Percentiles rank a stretch among this genome's conserved stretches.
These are phyloP conservation scores for Tympanopsis confertula DNA, from an alignment of 2,329 filamentous ascomycete species.

Conservation along the genomic window DNA sequence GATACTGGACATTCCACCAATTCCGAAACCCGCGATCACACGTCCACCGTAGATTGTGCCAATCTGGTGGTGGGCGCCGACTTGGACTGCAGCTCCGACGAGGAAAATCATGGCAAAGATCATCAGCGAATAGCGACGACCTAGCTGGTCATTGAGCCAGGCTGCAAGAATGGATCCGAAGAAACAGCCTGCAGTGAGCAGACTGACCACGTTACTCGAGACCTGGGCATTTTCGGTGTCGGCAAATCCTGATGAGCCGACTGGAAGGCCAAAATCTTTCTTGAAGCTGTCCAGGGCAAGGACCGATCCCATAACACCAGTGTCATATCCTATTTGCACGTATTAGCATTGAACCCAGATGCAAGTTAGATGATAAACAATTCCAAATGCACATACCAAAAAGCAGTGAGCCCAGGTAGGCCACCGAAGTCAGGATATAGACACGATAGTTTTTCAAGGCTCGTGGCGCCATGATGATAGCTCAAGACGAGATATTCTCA, in stretches of 20 bases:
- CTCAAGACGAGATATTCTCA: background rate
- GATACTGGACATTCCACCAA: slow-evolving; percentile 23
- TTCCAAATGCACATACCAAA: slow-evolving; percentile 17
- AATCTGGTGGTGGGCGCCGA: slow-evolving; percentile 15
- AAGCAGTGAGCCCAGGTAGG: slow-evolving; percentile 28
- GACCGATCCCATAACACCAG: slow-evolving; percentile 26
- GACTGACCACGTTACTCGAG: slow-evolving; percentile 22
- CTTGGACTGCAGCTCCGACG: slow-evolving; percentile 19
- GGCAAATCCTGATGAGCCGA: slow-evolving; percentile 16
- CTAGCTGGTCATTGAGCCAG: slow-evolving; percentile 18
- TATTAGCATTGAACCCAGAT: slow-evolving; percentile 2
- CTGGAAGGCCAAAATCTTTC: slow-evolving; percentile 22
- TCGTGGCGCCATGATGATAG: background rate
- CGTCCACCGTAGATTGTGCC: slow-evolving; percentile 21
- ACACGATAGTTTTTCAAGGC: slow-evolving; percentile 28
- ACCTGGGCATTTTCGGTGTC: slow-evolving; percentile 18
- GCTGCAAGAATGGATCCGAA: slow-evolving; percentile 22
- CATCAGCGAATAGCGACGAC: slow-evolving; percentile 21
- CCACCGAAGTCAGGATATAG: slow-evolving; percentile 27
- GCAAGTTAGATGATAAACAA: background rate
- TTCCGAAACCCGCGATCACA: slow-evolving; percentile 20
- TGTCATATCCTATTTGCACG: slow-evolving; percentile 21
- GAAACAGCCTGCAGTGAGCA: slow-evolving; percentile 23
- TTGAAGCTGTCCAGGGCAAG: slow-evolving; percentile 25
- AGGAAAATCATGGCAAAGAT: slow-evolving; percentile 17